Conservation (phyloP, 441 rosid genomes). For the Kokia cookei region DNA sequence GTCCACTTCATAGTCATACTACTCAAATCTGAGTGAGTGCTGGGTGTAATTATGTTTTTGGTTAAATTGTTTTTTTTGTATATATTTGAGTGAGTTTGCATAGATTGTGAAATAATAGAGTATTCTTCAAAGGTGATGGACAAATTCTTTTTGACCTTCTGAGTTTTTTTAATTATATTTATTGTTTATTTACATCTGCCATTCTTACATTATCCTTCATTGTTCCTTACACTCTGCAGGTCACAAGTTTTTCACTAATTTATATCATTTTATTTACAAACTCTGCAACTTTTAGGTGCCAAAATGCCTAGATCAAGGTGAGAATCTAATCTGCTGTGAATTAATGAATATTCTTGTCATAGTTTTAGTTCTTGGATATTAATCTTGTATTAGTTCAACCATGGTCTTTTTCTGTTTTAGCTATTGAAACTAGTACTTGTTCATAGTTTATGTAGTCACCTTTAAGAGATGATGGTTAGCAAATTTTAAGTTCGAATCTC, state of each 20-base stretch:
- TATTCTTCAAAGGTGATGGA: neutral
- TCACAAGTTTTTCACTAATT: neutral
- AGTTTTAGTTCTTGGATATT: neutral
- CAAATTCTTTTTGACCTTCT: neutral
- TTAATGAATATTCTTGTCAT: neutral
- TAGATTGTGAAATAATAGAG: too few relatives aligned
- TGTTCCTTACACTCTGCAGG: slow-evolving; percentile 16
- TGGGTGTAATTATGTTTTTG: too few relatives aligned
- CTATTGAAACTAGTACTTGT: neutral
- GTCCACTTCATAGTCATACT: too few relatives aligned
- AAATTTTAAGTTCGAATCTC: neutral
- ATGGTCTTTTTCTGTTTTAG: neutral
- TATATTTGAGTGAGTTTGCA: too few relatives aligned
- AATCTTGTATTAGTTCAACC: neutral
- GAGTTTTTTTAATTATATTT: neutral
- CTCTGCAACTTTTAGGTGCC: slow-evolving; percentile 7
- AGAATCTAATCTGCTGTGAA: slow-evolving; percentile 9
- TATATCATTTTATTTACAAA: neutral
- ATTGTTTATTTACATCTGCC: neutral
- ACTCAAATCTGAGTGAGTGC: too few relatives aligned
- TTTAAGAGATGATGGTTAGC: too few relatives aligned
- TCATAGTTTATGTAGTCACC: too few relatives aligned
- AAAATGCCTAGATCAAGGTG: slow-evolving; percentile 74
- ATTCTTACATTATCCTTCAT: neutral
- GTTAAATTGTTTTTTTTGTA: too few relatives aligned